Evolutionary conservation across 2,329 filamentous ascomycete species (phyloP).

Genomic region (Lasiodiplodia citricola): DNA sequence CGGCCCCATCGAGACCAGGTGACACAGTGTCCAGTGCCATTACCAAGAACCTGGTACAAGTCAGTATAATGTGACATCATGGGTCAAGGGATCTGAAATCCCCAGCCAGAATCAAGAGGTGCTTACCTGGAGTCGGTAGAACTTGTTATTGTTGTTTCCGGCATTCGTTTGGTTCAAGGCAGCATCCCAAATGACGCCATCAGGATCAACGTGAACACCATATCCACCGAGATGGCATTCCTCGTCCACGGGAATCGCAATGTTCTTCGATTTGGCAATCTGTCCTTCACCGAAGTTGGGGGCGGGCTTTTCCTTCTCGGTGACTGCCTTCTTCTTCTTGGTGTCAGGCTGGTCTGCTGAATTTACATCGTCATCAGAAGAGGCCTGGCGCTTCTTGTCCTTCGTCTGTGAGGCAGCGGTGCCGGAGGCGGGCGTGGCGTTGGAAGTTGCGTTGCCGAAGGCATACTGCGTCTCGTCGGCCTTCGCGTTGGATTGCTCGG

Average conservation of each 20-base stretch:
- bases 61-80: neutral
- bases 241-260: slow-evolving; percentile 57
- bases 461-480: slow-evolving; percentile 48
- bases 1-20: slow-evolving; percentile 84
- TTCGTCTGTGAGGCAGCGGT: slow-evolving; percentile 28
- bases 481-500: slow-evolving; percentile 49
- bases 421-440: neutral
- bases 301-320: slow-evolving; percentile 28
- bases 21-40: slow-evolving; percentile 47
- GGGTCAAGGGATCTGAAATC: neutral
- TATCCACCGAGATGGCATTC: slow-evolving; percentile 41
- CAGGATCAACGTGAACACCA: slow-evolving; percentile 68
- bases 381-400: slow-evolving; percentile 40
- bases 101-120: too few relatives aligned
- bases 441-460: slow-evolving; percentile 29
- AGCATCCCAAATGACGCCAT: slow-evolving; percentile 76
- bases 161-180: slow-evolving; percentile 80
- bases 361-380: slow-evolving; percentile 31
- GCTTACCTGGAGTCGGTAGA: slow-evolving; percentile 73
- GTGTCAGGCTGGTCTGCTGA: slow-evolving; percentile 29
- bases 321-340: slow-evolving; percentile 33
- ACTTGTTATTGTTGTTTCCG: slow-evolving; percentile 78
- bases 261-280: slow-evolving; percentile 29
- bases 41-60: slow-evolving; percentile 29
- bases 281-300: slow-evolving; percentile 33